Evolutionary conservation across 768 basidiomycete genomes (phyloP).

Genomic region (Lactarius hengduanensis): DNA sequence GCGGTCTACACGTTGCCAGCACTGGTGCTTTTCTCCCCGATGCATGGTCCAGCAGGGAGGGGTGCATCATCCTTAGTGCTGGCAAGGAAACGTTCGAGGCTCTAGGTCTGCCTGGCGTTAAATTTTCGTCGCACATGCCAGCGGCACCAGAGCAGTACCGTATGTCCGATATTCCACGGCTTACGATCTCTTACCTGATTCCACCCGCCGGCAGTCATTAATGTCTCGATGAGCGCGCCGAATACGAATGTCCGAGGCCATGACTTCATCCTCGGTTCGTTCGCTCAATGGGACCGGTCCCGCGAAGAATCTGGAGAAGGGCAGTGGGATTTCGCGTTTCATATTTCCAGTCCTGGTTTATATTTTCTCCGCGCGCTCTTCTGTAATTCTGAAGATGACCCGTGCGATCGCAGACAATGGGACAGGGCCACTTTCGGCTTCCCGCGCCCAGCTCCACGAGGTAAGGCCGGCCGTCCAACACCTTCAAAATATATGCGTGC

Average conservation of each 20-base stretch:
- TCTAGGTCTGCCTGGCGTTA: constrained; percentile 58
- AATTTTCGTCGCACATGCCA: constrained; percentile 49
- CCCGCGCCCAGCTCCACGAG: constrained; percentile 12
- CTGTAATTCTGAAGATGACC: not conserved
- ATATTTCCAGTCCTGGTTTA: constrained; percentile 18
- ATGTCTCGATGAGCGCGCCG: constrained; percentile 12
- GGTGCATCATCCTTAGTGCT: constrained; percentile 55
- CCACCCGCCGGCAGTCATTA: constrained; percentile 8
- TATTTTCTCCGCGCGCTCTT: constrained; percentile 10
- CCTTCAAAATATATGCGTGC: constrained; percentile 42
- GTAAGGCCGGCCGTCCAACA: constrained; percentile 33
- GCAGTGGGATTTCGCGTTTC: constrained; percentile 28
- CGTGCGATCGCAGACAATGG: constrained; percentile 3
- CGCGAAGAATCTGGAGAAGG: constrained; percentile 25
- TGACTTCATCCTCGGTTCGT: constrained; percentile 13
- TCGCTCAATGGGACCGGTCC: constrained; percentile 21
- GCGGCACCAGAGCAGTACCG: constrained; percentile 40
- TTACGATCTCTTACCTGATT: constrained; percentile 29
- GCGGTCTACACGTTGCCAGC: constrained; percentile 18
- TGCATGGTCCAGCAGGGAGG: constrained; percentile 65
- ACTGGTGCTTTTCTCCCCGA: constrained; percentile 42
- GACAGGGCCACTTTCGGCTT: constrained; percentile 4
- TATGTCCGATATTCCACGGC: constrained; percentile 40
- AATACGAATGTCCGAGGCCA: constrained; percentile 20
- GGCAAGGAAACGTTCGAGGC: constrained; percentile 57